phyloP scores from a whole-genome alignment of 2,329 filamentous ascomycete species.

The Fusarium pseudoanthophilum region DNA sequence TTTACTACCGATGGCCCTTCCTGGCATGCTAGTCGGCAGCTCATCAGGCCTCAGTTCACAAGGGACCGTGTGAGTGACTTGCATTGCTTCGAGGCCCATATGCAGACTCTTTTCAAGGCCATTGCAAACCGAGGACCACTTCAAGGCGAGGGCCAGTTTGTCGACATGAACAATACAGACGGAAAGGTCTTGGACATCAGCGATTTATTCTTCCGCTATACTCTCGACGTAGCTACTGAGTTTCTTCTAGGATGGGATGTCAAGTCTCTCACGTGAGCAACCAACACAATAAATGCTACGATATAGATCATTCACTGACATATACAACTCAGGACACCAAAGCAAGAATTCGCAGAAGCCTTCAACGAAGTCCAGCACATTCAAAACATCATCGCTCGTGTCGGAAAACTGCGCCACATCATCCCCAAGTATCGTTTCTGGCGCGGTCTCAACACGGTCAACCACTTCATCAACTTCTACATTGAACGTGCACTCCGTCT shows the following conservation, averaged over 20 bases:
- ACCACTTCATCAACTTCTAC: slow-evolving; percentile 80
- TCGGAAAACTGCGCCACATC: slow-evolving; percentile 70
- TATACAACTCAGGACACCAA: slow-evolving; percentile 58
- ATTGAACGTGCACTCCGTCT: slow-evolving; percentile 79
- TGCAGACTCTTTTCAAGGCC: slow-evolving; percentile 76
- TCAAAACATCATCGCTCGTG: slow-evolving; percentile 73
- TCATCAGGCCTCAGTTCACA: slow-evolving; percentile 88
- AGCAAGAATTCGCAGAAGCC: slow-evolving; percentile 78
- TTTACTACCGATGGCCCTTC: slow-evolving; percentile 81
- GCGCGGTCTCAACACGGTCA: slow-evolving; percentile 72
- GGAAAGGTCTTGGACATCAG: slow-evolving; percentile 74
- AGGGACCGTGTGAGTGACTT: slow-evolving; percentile 86
- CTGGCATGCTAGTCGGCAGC: slow-evolving; percentile 84
- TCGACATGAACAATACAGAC: slow-evolving; percentile 71
- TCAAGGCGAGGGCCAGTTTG: slow-evolving; percentile 69
- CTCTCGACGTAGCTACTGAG: slow-evolving; percentile 86
- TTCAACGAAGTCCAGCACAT: slow-evolving; percentile 83
- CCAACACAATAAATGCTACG: neutral
- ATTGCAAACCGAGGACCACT: slow-evolving; percentile 69
- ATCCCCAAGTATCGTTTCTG: slow-evolving; percentile 75
- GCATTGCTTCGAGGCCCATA: slow-evolving; percentile 82
- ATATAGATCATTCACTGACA: neutral
- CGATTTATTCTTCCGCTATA: slow-evolving; percentile 85
- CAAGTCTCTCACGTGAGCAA: slow-evolving; percentile 63
- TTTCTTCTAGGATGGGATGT: slow-evolving; percentile 85